These are phyloP conservation scores for Talaromyces ruber DNA, from an alignment of 495 filamentous ascomycete genomes.

Conservation along the genomic window DNA sequence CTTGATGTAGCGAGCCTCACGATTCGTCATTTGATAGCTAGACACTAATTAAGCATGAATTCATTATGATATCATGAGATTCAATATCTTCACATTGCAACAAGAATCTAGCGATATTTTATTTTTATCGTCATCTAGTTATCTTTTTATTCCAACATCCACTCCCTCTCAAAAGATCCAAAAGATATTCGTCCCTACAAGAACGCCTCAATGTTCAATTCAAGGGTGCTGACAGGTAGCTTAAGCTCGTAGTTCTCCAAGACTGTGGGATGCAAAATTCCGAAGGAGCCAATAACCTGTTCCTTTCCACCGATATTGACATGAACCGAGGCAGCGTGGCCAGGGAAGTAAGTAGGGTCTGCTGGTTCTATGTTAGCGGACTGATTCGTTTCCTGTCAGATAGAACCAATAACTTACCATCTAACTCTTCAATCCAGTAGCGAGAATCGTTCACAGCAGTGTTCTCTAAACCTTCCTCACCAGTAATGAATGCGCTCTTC, in stretches of 20 bases:
- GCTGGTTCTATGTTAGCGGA: background rate
- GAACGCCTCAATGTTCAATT: constrained; percentile 94
- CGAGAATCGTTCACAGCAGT: constrained; percentile 44
- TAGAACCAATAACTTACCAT: constrained; percentile 41
- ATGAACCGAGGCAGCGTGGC: constrained; percentile 78
- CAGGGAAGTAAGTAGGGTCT: constrained; percentile 86
- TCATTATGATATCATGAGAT: background rate
- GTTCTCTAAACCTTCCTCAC: constrained; percentile 61
- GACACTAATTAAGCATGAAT: background rate
- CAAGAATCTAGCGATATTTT: background rate
- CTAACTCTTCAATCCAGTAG: constrained; percentile 90
- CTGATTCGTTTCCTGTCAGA: background rate
- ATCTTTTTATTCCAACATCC: background rate
- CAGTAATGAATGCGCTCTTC: constrained; percentile 65
- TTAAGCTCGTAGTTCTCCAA: constrained; percentile 89
- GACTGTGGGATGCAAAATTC: constrained; percentile 87
- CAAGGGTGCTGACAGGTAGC: constrained; percentile 91
- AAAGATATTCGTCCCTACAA: constrained; percentile 40
- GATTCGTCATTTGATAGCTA: background rate
- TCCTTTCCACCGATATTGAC: constrained; percentile 62
- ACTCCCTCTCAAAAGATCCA: background rate
- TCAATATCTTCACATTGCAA: background rate
- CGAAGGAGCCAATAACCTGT: constrained; percentile 73
- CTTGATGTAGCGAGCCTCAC: background rate
- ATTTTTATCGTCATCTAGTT: background rate